Conservation (phyloP, 805 yeast genomes). For the Metschnikowia drakensbergensis region DNA sequence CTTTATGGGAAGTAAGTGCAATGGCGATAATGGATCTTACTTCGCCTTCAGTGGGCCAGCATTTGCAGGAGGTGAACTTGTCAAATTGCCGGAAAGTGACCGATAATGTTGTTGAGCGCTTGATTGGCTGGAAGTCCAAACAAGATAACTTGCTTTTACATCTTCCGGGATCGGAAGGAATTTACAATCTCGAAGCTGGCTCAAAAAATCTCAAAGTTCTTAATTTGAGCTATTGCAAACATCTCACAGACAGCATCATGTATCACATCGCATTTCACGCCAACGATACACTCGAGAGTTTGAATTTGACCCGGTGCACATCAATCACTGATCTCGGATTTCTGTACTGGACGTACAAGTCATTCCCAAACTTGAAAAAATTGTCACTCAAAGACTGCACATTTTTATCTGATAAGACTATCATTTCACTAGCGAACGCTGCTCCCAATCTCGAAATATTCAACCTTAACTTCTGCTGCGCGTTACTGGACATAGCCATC, state of each 20-base stretch:
- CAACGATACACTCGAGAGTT: constrained; percentile 47
- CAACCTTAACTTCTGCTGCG: constrained; percentile 72
- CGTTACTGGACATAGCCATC: constrained; percentile 63
- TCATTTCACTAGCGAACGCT: constrained; percentile 56
- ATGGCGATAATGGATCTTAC: constrained; percentile 80
- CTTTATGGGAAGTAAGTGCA: constrained; percentile 75
- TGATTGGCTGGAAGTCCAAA: constrained; percentile 50
- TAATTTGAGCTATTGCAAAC: constrained; percentile 71
- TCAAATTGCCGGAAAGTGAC: constrained; percentile 71
- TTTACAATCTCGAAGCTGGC: constrained; percentile 39
- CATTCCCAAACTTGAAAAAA: constrained; percentile 50
- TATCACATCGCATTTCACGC: constrained; percentile 57
- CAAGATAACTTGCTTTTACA: constrained; percentile 1
- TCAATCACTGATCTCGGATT: constrained; percentile 75
- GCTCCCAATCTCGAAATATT: constrained; percentile 55
- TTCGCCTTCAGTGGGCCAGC: constrained; percentile 57
- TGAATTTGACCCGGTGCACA: constrained; percentile 71
- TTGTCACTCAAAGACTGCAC: constrained; percentile 69
- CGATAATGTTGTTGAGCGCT: constrained; percentile 65
- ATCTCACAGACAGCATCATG: constrained; percentile 66
- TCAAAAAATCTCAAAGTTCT: constrained; percentile 55
- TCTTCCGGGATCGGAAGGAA: constrained; percentile 13
- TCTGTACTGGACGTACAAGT: constrained; percentile 56
- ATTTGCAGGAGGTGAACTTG: constrained; percentile 57
- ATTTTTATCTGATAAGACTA: constrained; percentile 62